A percentile compares a stretch with the other conserved stretches of the same genome.
These are phyloP conservation scores for Cryptosporidium ryanae DNA, from an alignment of 169 alveolate species.

Conservation along the genomic window DNA sequence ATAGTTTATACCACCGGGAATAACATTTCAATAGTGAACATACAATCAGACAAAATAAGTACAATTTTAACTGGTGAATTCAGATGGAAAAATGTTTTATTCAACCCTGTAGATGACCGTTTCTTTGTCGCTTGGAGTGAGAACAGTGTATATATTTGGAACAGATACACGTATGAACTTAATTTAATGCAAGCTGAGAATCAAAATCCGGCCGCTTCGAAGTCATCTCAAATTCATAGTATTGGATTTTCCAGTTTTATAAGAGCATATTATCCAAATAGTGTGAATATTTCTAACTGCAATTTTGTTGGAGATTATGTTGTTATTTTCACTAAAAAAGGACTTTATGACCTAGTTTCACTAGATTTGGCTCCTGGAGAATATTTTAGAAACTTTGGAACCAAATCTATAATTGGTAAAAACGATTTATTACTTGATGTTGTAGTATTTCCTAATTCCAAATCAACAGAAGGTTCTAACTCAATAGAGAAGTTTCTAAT, in stretches of 20 bases:
- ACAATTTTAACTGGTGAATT: neutral
- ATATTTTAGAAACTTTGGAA: conserved; percentile 16
- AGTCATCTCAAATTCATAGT: neutral
- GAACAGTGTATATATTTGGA: conserved; percentile 29
- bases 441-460: conserved; percentile 4
- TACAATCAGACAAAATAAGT: conserved; percentile 35
- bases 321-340: conserved; percentile 28
- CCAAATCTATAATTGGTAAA: conserved; percentile 2
- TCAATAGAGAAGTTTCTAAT: neutral
- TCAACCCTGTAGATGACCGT: conserved; percentile 54
- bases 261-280: conserved; percentile 13
- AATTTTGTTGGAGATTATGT: conserved; percentile 25
- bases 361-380: conserved; percentile 45
- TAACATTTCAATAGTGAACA: conserved; percentile 37
- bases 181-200: conserved; percentile 32
- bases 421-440: conserved; percentile 21
- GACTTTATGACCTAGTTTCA: conserved; percentile 32
- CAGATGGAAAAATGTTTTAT: conserved; percentile 41
- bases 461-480: neutral
- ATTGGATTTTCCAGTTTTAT: conserved; percentile 20
- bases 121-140: conserved; percentile 64
- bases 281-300: conserved; percentile 1
- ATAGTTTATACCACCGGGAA: conserved; percentile 45
- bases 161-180: conserved; percentile 29
- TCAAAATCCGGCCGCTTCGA: neutral